Percentiles rank a stretch among this genome's conserved stretches.
Conservation (phyloP, 495 filamentous ascomycete genomes). For the Oleoguttula mirabilis region DNA sequence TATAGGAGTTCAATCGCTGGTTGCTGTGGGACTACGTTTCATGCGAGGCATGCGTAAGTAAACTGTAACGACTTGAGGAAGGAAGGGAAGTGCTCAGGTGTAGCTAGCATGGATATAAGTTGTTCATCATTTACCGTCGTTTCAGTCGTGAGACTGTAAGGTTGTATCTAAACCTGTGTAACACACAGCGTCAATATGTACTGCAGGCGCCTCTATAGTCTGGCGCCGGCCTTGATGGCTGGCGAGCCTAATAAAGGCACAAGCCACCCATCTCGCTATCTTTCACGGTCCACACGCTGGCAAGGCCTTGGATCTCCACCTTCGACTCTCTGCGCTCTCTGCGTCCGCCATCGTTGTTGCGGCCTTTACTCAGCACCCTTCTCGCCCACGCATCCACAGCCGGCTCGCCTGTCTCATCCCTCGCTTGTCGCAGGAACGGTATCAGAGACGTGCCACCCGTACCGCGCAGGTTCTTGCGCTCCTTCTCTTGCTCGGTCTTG, state of each 20-base stretch:
- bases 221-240: too few species aligned
- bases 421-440: constrained; percentile 85
- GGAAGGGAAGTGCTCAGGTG: too few species aligned
- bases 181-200: too few species aligned
- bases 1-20: too few species aligned
- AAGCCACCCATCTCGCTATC: constrained; percentile 62
- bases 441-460: constrained; percentile 90
- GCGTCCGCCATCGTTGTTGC: constrained; percentile 25
- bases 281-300: constrained; percentile 74
- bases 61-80: too few species aligned
- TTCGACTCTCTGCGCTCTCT: constrained; percentile 25
- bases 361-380: constrained; percentile 53
- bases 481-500: constrained; percentile 18
- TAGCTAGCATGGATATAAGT: too few species aligned
- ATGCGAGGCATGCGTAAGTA: too few species aligned
- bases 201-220: too few species aligned
- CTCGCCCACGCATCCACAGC: constrained; percentile 74
- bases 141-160: too few species aligned
- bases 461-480: constrained; percentile 57
- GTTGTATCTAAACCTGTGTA: too few species aligned
- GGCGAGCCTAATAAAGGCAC: constrained; percentile 42
- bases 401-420: constrained; percentile 90
- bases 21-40: too few species aligned
- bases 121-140: too few species aligned
- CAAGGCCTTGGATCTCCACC: constrained; percentile 63